Conservation (phyloP, 2,329 filamentous ascomycete species). For the Beauveria bassiana region DNA sequence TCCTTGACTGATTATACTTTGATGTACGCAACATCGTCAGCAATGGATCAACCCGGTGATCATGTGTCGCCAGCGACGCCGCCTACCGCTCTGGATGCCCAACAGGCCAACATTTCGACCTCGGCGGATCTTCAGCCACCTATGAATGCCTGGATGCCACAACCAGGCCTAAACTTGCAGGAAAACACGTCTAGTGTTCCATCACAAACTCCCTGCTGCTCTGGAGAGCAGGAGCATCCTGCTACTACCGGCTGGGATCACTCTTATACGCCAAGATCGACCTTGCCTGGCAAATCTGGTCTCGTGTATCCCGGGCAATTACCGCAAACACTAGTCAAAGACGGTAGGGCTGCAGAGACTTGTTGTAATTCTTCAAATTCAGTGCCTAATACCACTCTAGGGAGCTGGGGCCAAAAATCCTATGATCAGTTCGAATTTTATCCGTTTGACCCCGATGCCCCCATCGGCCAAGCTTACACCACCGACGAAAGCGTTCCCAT, state of each 20-base stretch:
- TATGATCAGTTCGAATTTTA: conserved; percentile 50
- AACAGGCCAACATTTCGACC: conserved; percentile 4
- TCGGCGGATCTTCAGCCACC: conserved; percentile 1
- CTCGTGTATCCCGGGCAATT: conserved; percentile 2
- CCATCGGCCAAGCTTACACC: conserved; percentile 55
- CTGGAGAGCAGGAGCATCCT: background rate
- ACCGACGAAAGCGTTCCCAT: conserved; percentile 57
- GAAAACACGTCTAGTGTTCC: background rate
- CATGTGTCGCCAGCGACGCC: background rate
- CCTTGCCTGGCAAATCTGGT: background rate
- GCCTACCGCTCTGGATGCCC: background rate
- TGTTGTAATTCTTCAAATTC: background rate
- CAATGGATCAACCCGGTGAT: conserved; percentile 5
- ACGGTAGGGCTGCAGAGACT: background rate
- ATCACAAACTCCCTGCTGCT: background rate
- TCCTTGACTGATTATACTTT: background rate
- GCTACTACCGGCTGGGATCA: background rate
- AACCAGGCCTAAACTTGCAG: background rate
- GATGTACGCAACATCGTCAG: background rate
- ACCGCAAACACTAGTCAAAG: conserved; percentile 4
- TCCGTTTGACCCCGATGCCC: conserved; percentile 47
- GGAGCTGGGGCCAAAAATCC: conserved; percentile 44
- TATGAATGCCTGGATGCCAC: conserved; percentile 6
- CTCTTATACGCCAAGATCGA: conserved; percentile 1
- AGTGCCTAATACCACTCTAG: conserved; percentile 13